Base-by-base conservation (phyloP, 345 rosid genomes). In the Alliaria petiolata region DNA sequence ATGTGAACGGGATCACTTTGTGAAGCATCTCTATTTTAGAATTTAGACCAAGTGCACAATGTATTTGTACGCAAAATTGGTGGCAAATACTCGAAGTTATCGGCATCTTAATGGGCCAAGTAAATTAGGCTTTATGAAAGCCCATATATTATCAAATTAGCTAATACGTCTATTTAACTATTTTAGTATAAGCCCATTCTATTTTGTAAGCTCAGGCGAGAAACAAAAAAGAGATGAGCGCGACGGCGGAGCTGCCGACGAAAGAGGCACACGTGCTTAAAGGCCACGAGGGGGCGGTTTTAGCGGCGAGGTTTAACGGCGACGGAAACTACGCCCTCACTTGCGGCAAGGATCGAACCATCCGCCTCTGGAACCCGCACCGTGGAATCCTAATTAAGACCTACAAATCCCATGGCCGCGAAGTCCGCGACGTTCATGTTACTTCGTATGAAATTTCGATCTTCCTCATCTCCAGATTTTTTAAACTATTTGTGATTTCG, bases 281-380 rank as follows among this genome's bases (percentile, higher is more conserved):
- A 74, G 95, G 97, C 1, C 97, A 90, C 61, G 97, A 86, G 55
- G 97, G 97, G 1, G 90, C 89, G 3, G 95, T 90, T 38, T 79
- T 86, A 67, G 97, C 90, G 2, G 92, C 97, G 45, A 83, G 99
- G 55, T 95, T 91, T 86, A 91, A 89, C 80, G 87, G 76, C 6
- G 99, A 95, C 65, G 97, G 98, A 0, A 91, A 95, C 79, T 95
- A 91, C 74, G 89, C 97, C 69, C 91, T 95, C 19, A 85, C 90
- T 67, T 85, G 98, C 70, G 97, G 97, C 25, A 95, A 95, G 78
- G 97, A 95, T 81, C 93, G 99, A 14, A 91, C 98, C n/a, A 89
- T 91, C 52, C 98, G 98, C 49, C 87, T 95, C 10, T 91, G 99
- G 99, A 91, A 95, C 49, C 99, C 99, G 10, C 98, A 95, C 89